Evolutionary conservation across 2,329 filamentous ascomycete genomes (phyloP).

Genomic region (Pseudopithomyces chartarum): DNA sequence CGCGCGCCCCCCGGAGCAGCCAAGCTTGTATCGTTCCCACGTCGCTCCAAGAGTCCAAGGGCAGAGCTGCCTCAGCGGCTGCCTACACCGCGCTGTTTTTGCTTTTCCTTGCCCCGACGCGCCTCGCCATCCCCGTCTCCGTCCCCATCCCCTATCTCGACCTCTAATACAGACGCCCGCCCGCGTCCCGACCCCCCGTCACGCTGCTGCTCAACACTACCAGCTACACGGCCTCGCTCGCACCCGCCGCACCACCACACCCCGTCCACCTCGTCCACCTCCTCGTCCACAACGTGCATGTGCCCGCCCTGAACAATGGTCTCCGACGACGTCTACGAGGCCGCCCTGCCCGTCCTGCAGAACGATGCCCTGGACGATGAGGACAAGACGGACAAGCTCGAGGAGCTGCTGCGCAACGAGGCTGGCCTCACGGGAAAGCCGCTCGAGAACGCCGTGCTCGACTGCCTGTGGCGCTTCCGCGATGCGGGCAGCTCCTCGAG

Average conservation of each 20-base stretch:
- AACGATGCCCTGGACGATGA: constrained; percentile 85
- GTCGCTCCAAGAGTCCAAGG: constrained; percentile 7
- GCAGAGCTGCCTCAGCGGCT: constrained; percentile 26
- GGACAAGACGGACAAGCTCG: constrained; percentile 90
- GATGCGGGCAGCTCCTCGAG: constrained; percentile 65
- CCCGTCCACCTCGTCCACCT: not conserved
- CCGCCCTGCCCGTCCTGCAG: constrained; percentile 86
- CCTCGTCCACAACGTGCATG: not conserved
- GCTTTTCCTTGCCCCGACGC: constrained; percentile 24
- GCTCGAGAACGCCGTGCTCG: constrained; percentile 87
- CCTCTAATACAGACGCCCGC: constrained; percentile 27
- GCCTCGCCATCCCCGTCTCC: constrained; percentile 22
- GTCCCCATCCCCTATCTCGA: constrained; percentile 13
- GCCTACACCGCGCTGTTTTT: constrained; percentile 20
- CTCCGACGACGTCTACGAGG: constrained; percentile 88
- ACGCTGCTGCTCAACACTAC: constrained; percentile 1
- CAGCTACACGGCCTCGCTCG: not conserved
- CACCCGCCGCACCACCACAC: not conserved
- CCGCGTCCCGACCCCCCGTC: not conserved
- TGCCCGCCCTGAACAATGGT: constrained; percentile 67
- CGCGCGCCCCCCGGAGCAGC: constrained; percentile 20
- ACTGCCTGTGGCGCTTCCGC: constrained; percentile 86
- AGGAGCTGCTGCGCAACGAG: constrained; percentile 81
- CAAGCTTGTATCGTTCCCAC: constrained; percentile 24
- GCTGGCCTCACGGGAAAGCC: constrained; percentile 75